Conservation (phyloP, 83 land plant species). For the Picea abies region DNA sequence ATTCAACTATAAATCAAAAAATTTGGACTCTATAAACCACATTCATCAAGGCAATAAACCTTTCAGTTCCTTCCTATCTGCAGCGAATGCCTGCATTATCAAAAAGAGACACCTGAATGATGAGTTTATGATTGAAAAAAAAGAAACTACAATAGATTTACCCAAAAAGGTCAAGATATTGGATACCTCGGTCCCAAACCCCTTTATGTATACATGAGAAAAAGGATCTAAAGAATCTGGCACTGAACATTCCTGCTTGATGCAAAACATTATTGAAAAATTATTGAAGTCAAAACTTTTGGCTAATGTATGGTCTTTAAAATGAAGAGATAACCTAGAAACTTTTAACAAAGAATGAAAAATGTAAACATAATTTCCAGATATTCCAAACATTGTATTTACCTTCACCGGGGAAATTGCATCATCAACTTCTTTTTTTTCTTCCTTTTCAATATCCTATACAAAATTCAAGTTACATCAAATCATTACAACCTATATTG, state of each 20-base stretch:
- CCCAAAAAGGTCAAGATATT: background rate
- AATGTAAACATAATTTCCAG: too few species aligned
- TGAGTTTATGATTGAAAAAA: background rate
- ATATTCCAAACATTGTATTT: too few species aligned
- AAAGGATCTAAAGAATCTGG: slow-evolving; percentile 89
- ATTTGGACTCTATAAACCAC: too few species aligned
- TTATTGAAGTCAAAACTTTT: background rate
- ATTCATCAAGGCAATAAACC: too few species aligned
- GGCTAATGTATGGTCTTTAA: too few species aligned
- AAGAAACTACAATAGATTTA: background rate
- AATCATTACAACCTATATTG: background rate
- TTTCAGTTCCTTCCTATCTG: too few species aligned
- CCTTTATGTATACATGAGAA: slow-evolving; percentile 78
- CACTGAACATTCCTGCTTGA: slow-evolving; percentile 80
- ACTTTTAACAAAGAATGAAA: too few species aligned
- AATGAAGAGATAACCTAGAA: too few species aligned
- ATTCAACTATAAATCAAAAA: too few species aligned
- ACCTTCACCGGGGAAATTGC: too few species aligned
- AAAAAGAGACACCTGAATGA: background rate
- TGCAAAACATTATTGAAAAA: slow-evolving; percentile 6
- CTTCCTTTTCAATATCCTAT: slow-evolving; percentile 89
- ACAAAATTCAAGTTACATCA: background rate
- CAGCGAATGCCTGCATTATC: too few species aligned
- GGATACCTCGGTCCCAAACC: slow-evolving; percentile 69
- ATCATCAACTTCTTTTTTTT: slow-evolving; percentile 24